phyloP scores from a whole-genome alignment of 2,329 filamentous ascomycete genomes.

The Setomelanomma holmii region DNA sequence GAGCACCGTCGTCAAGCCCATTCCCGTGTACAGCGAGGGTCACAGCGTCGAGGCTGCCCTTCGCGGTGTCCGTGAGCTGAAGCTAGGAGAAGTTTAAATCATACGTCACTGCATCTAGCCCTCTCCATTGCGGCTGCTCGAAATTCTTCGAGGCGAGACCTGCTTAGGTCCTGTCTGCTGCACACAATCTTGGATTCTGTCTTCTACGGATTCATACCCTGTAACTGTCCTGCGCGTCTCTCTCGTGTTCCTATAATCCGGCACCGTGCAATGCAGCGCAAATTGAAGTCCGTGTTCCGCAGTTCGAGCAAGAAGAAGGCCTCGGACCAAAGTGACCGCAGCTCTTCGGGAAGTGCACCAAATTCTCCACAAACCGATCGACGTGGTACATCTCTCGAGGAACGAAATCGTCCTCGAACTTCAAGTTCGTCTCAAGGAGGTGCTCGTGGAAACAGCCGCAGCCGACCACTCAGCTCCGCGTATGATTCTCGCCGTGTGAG shows the following conservation, averaged over 20 bases:
- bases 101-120: slow-evolving; percentile 16
- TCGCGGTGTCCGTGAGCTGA: not conserved
- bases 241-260: not conserved
- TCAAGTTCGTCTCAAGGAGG: not conserved
- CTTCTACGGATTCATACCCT: not conserved
- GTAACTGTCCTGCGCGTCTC: not conserved
- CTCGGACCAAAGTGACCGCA: slow-evolving; percentile 10
- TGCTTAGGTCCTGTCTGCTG: not conserved
- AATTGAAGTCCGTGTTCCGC: slow-evolving; percentile 24
- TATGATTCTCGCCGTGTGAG: slow-evolving; percentile 11
- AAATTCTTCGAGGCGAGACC: not conserved
- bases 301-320: slow-evolving; percentile 15
- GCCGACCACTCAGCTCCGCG: slow-evolving; percentile 18
- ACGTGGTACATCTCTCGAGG: slow-evolving; percentile 4
- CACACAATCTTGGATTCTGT: not conserved
- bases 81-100: not conserved
- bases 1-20: not conserved
- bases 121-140: slow-evolving; percentile 4
- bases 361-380: slow-evolving; percentile 5
- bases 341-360: slow-evolving; percentile 6
- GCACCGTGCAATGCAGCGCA: slow-evolving; percentile 18
- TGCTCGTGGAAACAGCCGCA: slow-evolving; percentile 8
- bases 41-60: not conserved
- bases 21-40: not conserved
- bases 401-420: not conserved